Evolutionary conservation across 2,329 filamentous ascomycete genomes (phyloP).

Genomic region (Neofusicoccum sp.): DNA sequence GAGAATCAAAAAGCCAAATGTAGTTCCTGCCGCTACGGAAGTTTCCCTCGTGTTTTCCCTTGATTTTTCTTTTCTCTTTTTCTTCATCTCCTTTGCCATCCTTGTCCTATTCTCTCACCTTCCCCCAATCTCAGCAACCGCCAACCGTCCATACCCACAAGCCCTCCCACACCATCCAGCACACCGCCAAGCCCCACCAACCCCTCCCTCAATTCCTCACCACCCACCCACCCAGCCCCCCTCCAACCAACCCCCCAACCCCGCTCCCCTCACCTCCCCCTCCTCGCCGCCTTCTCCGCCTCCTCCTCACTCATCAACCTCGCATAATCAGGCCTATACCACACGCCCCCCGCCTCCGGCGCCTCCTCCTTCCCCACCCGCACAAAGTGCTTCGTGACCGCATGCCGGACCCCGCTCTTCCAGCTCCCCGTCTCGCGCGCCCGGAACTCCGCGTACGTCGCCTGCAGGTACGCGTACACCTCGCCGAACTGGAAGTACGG

Average conservation of each 20-base stretch:
- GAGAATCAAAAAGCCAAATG: no score
- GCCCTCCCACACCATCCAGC: no score
- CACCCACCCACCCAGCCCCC: neutral
- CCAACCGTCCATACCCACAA: no score
- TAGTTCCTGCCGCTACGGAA: no score
- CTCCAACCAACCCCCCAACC: neutral
- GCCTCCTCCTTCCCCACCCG: neutral
- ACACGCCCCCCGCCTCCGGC: neutral
- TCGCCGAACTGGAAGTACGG: neutral
- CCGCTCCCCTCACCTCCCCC: neutral
- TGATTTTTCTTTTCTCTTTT: no score
- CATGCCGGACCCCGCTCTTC: neutral
- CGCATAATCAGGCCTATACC: neutral
- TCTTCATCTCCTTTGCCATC: no score
- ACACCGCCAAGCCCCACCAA: no score
- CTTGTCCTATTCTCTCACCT: no score
- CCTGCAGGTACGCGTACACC: neutral
- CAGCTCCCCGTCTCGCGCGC: neutral
- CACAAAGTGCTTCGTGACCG: neutral
- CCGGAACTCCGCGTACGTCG: neutral
- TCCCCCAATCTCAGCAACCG: no score
- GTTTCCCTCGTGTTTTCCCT: no score
- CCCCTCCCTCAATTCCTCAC: neutral
- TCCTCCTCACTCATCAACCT: no score
- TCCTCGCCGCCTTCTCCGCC: neutral